phyloP scores from a whole-genome alignment of 2,329 filamentous ascomycete genomes.

The Dendrostoma leiphaemia region DNA sequence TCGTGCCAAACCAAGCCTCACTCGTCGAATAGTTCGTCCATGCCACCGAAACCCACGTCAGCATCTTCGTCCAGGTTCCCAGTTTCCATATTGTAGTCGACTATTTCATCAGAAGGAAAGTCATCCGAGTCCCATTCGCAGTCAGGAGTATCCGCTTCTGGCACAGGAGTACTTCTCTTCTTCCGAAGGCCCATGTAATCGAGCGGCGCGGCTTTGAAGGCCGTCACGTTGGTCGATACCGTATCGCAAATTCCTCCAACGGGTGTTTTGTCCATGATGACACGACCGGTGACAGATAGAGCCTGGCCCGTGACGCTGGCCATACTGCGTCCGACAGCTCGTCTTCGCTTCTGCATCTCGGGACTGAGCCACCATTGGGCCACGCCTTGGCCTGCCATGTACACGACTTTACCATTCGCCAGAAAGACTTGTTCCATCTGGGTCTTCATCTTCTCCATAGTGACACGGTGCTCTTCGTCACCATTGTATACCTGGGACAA shows the following conservation, averaged over 20 bases:
- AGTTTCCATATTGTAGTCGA: no score
- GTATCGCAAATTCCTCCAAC: constrained; percentile 11
- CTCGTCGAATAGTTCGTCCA: background rate
- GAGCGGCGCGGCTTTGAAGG: constrained; percentile 9
- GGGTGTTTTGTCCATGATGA: constrained; percentile 17
- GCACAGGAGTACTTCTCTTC: background rate
- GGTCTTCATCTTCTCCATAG: constrained; percentile 12
- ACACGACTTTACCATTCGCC: constrained; percentile 13
- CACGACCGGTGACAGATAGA: constrained; percentile 9
- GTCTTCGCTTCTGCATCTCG: constrained; percentile 15
- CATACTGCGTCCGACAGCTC: constrained; percentile 7
- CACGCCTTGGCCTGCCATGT: constrained; percentile 15
- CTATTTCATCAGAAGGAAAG: no score
- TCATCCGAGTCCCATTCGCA: no score
- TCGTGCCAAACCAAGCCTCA: background rate
- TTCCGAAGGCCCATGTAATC: constrained; percentile 9
- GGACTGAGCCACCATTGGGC: constrained; percentile 16
- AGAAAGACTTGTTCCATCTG: constrained; percentile 9
- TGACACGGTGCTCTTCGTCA: constrained; percentile 14
- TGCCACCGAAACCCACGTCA: background rate
- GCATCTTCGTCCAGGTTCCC: background rate
- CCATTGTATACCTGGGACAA: constrained; percentile 15
- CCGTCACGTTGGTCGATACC: constrained; percentile 12
- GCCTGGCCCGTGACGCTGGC: constrained; percentile 11
- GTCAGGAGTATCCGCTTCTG: no score